Percentiles rank a stretch among this genome's conserved stretches.
phyloP scores from a whole-genome alignment of 2,329 filamentous ascomycete genomes.

The Monilinia vaccinii-corymbosi region DNA sequence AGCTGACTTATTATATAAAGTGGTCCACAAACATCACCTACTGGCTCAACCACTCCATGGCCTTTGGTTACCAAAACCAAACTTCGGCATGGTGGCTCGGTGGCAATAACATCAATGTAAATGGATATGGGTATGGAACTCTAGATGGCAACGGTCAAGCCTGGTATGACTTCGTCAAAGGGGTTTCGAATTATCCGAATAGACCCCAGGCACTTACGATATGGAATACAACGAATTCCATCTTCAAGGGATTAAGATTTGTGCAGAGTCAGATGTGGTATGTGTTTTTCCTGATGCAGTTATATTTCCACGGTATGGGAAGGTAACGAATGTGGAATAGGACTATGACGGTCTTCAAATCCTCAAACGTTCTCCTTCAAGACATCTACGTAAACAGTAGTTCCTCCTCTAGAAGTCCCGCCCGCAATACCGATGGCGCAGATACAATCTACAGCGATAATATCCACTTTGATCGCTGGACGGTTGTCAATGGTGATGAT shows the following conservation, averaged over 20 bases:
- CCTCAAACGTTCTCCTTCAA: slow-evolving; percentile 37
- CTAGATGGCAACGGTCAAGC: slow-evolving; percentile 51
- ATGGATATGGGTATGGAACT: slow-evolving; percentile 43
- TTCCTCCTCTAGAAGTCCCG: background rate
- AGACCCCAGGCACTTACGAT: slow-evolving; percentile 43
- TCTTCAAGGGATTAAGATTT: slow-evolving; percentile 40
- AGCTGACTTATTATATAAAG: background rate
- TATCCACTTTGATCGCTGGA: slow-evolving; percentile 42
- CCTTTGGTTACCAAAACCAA: slow-evolving; percentile 45
- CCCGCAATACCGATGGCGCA: slow-evolving; percentile 38
- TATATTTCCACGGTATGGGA: too few relatives aligned
- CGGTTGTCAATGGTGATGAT: slow-evolving; percentile 44
- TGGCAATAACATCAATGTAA: slow-evolving; percentile 40
- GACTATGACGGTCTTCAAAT: slow-evolving; percentile 36
- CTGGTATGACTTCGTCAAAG: slow-evolving; percentile 46
- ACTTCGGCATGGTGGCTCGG: slow-evolving; percentile 47
- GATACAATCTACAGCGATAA: slow-evolving; percentile 45
- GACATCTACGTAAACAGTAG: slow-evolving; percentile 45
- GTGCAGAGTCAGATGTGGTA: slow-evolving; percentile 51
- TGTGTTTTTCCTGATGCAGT: background rate
- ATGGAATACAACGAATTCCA: slow-evolving; percentile 39
- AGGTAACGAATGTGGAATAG: background rate
- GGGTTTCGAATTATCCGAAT: slow-evolving; percentile 38
- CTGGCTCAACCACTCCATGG: slow-evolving; percentile 5
- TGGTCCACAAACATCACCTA: slow-evolving; percentile 9